Base-by-base conservation (phyloP, 1,139 yeast species). In the Pichia sp. region DNA sequence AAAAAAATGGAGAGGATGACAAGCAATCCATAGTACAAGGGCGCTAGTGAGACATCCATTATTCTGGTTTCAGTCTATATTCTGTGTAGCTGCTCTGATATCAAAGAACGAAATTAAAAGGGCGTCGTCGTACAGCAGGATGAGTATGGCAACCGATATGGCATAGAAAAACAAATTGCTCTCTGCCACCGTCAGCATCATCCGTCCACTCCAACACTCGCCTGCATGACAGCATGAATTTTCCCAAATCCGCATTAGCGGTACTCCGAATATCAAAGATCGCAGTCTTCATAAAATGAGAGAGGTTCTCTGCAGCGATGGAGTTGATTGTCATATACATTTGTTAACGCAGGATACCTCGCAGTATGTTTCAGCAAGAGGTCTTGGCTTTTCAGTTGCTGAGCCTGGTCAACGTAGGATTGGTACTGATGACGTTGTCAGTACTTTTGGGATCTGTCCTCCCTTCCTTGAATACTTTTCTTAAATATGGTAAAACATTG, bases 1-100 rank as follows among this genome's bases (percentile, higher is more conserved):
- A 53, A 46, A 25, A 50, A 43, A 16, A 43, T 26, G 3, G 46
- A 43, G 22, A 43, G 25, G 23, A 43, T 28, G 4, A 43, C n/a
- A 8, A 43, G 36, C 22, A 43, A 43, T 16, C 46, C 46, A 37
- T 43, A 43, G 37, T 43, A 43, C n/a, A 43, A 28, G 3, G 46
- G 46, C 5, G 46, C 46, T 16, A 43, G 16, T 7, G 46, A 30
- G 2, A 43, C 36, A 13, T 28, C 36, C 46, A 43, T 43, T 9
- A 7, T 39, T 19, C 39, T 18, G 19, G 41, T n/a, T 9, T 39
- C 22, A 16, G 25, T n/a, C n/a, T 39, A 21, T n/a, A 9, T 18
- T 3, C 13, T 39, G 22, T 39, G 23, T 18, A n/a, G 41, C 41
- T 39, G 23, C 12, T 31, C 16, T 31, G 36, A 31, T 12, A 31